Evolutionary conservation across 2,329 filamentous ascomycete species (phyloP).

Genomic region (Aspergillus sp.): DNA sequence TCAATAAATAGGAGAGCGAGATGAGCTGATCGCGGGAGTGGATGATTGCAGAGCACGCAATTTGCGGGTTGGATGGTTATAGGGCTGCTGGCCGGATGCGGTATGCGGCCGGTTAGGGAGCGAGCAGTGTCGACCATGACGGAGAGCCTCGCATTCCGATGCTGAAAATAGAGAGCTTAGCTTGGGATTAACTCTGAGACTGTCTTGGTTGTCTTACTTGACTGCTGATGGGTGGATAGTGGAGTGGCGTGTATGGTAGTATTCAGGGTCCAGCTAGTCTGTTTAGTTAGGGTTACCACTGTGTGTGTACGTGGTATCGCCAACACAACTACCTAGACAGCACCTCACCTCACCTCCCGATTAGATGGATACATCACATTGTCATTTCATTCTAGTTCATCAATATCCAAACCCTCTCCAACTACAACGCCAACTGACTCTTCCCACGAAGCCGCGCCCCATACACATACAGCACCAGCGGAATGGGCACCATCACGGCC

Average conservation of each 20-base stretch:
- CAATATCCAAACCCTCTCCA: not conserved
- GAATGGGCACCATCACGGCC: constrained; percentile 26
- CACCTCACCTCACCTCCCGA: too few species aligned
- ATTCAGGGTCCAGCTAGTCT: too few species aligned
- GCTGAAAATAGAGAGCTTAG: too few species aligned
- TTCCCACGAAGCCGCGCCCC: constrained; percentile 9
- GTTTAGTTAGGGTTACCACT: too few species aligned
- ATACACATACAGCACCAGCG: constrained; percentile 17
- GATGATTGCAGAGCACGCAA: constrained; percentile 19
- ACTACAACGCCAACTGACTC: constrained; percentile 1
- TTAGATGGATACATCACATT: not conserved
- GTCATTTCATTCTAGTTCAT: not conserved
- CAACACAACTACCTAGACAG: too few species aligned
- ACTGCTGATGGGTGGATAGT: too few species aligned
- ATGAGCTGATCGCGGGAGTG: constrained; percentile 1
- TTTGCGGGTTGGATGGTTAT: constrained; percentile 16
- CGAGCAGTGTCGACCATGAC: not conserved
- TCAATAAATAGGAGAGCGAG: not conserved
- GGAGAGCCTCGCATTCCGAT: too few species aligned
- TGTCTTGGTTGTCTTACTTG: too few species aligned
- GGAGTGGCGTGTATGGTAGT: too few species aligned
- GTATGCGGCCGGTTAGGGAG: not conserved
- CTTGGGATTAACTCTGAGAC: too few species aligned
- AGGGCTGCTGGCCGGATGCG: not conserved
- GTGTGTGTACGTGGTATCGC: too few species aligned